Base-by-base conservation (phyloP, 257 asterid genomes). In the Ilex aquifolium region DNA sequence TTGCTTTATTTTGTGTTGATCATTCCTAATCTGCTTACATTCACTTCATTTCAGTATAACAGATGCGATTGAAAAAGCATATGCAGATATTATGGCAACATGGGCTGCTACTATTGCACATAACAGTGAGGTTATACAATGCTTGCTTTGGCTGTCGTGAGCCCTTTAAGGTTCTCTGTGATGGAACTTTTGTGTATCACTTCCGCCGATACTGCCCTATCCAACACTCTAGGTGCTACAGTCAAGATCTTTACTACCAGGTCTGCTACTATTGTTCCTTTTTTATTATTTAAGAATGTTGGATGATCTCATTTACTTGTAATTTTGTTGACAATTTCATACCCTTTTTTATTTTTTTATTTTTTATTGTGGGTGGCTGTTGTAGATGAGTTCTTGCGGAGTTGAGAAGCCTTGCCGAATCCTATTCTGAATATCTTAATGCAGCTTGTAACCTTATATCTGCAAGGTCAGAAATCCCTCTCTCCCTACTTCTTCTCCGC, bases 141-240 rank as follows among this genome's bases (percentile, higher is more conserved):
- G 80, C 91, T 69, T 89, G 97, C 77, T 84, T 74, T 70, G 99
- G 99, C 13, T 93, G 90, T 71, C 79, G 94, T 14, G 90, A 84
- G 77, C 99, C 97, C 46, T 90, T 79, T 76, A 90, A 93, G 75
- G 77, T 93, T 82, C 95, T 93, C 1, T 90, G 95, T 79, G 99
- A 90, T 67, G 97, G 99, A 63, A 93, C 95, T 48, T 92, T 92
- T 71, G 91, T 93, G 69, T 14, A 80, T 93, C 54, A 83, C 84
- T 58, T 97, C 97, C 1, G 97, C 95, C 65, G 99, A 92, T 78
- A 87, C 94, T 56, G 96, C 96, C 13, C 44, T 90, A 67, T 68
- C 82, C 8, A 90, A 85, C 64, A 77, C 62, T 32, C 84, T 93
- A 56, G 95, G 99, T 16, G 96, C 82, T 46, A 7, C 83, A 2